A percentile compares a stretch with the other conserved stretches of the same genome.
phyloP scores from a whole-genome alignment of 2,329 filamentous ascomycete species.

The Podosphaera fusca region DNA sequence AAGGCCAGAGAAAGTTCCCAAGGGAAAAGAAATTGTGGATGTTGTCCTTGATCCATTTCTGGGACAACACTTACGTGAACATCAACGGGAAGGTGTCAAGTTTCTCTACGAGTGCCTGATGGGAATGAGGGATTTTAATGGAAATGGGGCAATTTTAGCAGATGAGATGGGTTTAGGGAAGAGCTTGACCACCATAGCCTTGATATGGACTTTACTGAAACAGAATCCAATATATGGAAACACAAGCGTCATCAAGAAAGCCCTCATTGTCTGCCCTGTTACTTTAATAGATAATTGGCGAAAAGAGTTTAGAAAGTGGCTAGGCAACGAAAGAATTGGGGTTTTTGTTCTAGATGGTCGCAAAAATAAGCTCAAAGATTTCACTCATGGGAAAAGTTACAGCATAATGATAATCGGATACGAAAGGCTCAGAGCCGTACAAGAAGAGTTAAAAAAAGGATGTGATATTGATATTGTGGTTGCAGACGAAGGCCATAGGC shows the following conservation, averaged over 20 bases:
- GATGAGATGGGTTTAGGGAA: slow-evolving; percentile 61
- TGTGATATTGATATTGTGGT: slow-evolving; percentile 62
- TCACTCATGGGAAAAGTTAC: slow-evolving; percentile 44
- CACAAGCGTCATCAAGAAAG: slow-evolving; percentile 41
- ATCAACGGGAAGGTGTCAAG: slow-evolving; percentile 45
- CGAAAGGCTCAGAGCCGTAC: slow-evolving; percentile 41
- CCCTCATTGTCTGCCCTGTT: slow-evolving; percentile 49
- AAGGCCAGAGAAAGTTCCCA: slow-evolving; percentile 28
- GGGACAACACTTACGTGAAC: slow-evolving; percentile 35
- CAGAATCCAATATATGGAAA: slow-evolving; percentile 41
- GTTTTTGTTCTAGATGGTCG: slow-evolving; percentile 41
- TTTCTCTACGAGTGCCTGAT: slow-evolving; percentile 59
- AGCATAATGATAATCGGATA: slow-evolving; percentile 54
- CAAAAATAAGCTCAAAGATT: slow-evolving; percentile 37
- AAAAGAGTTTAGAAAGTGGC: slow-evolving; percentile 51
- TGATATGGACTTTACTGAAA: slow-evolving; percentile 50
- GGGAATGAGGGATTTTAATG: slow-evolving; percentile 42
- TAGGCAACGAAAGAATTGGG: slow-evolving; percentile 45
- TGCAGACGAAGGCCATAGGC: slow-evolving; percentile 87
- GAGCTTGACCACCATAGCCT: slow-evolving; percentile 46
- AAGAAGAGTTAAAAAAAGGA: slow-evolving; percentile 39
- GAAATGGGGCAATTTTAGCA: slow-evolving; percentile 46
- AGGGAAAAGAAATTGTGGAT: slow-evolving; percentile 43
- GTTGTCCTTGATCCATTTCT: slow-evolving; percentile 49
- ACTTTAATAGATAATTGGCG: slow-evolving; percentile 52